Evolutionary conservation across 2,329 filamentous ascomycete genomes (phyloP), one percentile per base, ranked within the genome.

Genomic region (Ramularia collo-cygni): DNA sequence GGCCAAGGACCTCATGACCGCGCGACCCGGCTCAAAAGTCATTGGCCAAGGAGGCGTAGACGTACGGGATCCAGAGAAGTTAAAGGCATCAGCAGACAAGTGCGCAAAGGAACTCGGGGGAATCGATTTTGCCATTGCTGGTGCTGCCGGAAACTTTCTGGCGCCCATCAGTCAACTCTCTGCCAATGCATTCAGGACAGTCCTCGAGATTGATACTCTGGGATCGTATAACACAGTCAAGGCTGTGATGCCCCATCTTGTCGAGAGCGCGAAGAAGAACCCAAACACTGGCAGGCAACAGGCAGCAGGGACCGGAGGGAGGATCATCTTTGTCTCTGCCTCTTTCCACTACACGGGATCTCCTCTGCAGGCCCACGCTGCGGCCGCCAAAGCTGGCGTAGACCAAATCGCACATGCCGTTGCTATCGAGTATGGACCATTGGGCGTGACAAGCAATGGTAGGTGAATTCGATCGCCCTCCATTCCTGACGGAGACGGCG

Each of bases 181-280:
- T 28, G 67, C 84, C 43, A 96, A 96, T 60, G 92, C 86, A 3
- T 94, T 98, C 78, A 93, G 89, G 64, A 74, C 85, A 0, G 92
- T 98, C 50, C 90, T 96, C 56, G 92, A 96, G 46, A 98, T 98
- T 57, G 92, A 96, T 61, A 83, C 95, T 2, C 65, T 96, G 26
- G 92, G 92, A 21, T 93, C 85, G 12, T 98, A 85, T 68, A 94
- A 96, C 69, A 95, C 88, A 2, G 74, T 95, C 58, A 96, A 96
- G 67, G 88, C 90, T 3, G 92, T 87, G 1, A 69, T 95, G 24
- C 86, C 87, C 0, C 75, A 94, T 56, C 76, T 98, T 3, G 65
- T 87, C 9, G 73, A 78, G 53, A 93, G 87, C n/a, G 81, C 84
- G 1, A 64, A 67, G 24, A 76, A 75, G 54, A 69, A 81, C 54